These are phyloP conservation scores for Schizophyllum commune DNA, from an alignment of 1,284 basidiomycete genomes.

Conservation along the genomic window DNA sequence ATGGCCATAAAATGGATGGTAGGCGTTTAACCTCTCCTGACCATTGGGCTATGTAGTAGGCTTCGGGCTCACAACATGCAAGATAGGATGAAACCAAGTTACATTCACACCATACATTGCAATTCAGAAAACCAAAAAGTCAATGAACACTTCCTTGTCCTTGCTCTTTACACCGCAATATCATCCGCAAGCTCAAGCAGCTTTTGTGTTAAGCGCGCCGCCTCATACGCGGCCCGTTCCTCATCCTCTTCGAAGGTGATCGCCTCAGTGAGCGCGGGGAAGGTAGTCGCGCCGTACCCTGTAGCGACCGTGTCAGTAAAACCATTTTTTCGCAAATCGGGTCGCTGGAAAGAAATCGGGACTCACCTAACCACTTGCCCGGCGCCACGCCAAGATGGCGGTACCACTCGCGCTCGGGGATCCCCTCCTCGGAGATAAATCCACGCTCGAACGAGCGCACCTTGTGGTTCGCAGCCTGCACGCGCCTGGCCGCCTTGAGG, in stretches of 20 bases:
- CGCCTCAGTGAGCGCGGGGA: slow-evolving; percentile 80
- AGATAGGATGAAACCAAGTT: too few species aligned
- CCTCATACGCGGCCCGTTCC: slow-evolving; percentile 57
- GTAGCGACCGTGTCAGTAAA: background rate
- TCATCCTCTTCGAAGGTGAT: slow-evolving; percentile 62
- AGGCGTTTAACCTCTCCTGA: too few species aligned
- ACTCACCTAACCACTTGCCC: slow-evolving; percentile 78
- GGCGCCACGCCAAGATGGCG: slow-evolving; percentile 83
- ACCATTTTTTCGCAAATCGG: too few species aligned
- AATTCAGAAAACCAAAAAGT: too few species aligned
- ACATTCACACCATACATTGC: too few species aligned
- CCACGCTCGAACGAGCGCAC: slow-evolving; percentile 75
- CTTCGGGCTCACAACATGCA: too few species aligned
- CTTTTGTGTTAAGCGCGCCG: slow-evolving; percentile 39
- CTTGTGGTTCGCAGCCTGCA: slow-evolving; percentile 64
- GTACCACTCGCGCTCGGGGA: slow-evolving; percentile 77
- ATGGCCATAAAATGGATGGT: too few species aligned
- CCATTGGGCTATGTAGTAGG: too few species aligned
- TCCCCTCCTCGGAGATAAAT: slow-evolving; percentile 74
- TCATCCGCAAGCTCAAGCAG: background rate
- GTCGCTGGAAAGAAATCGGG: too few species aligned
- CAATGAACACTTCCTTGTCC: too few species aligned
- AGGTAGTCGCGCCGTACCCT: slow-evolving; percentile 84
- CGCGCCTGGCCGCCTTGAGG: slow-evolving; percentile 53
- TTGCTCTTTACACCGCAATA: background rate